Evolutionary conservation across 805 yeast genomes (phyloP).

Genomic region (Grigorovia humatica): DNA sequence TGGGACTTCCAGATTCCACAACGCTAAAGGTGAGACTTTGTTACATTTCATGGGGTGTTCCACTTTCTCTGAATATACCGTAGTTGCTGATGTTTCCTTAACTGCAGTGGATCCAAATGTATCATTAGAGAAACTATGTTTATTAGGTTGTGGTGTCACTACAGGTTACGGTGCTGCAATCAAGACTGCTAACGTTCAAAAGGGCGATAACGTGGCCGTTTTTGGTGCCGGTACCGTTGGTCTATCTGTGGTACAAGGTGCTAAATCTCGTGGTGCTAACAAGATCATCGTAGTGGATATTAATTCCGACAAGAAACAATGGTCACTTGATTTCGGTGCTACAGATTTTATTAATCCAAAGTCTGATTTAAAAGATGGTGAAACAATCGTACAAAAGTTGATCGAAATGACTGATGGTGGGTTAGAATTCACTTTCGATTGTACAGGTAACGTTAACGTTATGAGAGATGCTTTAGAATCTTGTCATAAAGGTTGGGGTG

Average conservation of each 20-base stretch:
- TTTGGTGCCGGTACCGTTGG: conserved; percentile 99
- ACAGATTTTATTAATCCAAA: conserved; percentile 85
- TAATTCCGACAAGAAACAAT: conserved; percentile 70
- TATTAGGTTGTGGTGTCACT: conserved; percentile 97
- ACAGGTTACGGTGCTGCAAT: conserved; percentile 98
- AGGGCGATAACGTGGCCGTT: conserved; percentile 90
- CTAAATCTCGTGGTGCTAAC: conserved; percentile 69
- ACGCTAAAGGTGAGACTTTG: conserved; percentile 68
- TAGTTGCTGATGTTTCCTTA: conserved; percentile 92
- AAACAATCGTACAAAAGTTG: conserved; percentile 69
- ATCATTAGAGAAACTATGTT: conserved; percentile 75
- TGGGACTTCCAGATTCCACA: conserved; percentile 84
- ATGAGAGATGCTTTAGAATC: conserved; percentile 96
- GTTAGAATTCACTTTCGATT: conserved; percentile 89
- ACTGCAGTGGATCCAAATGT: conserved; percentile 85
- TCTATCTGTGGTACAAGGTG: conserved; percentile 92
- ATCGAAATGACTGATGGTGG: conserved; percentile 95
- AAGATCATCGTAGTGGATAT: conserved; percentile 79
- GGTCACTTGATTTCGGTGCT: conserved; percentile 89
- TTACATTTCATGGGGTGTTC: conserved; percentile 98
- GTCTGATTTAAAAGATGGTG: conserved; percentile 57
- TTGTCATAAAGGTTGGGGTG: conserved; percentile 99
- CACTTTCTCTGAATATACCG: conserved; percentile 93
- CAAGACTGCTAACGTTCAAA: conserved; percentile 75
- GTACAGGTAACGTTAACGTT: conserved; percentile 92